Evolutionary conservation across 1,139 yeast genomes (phyloP).

Genomic region (Pichia sp.): DNA sequence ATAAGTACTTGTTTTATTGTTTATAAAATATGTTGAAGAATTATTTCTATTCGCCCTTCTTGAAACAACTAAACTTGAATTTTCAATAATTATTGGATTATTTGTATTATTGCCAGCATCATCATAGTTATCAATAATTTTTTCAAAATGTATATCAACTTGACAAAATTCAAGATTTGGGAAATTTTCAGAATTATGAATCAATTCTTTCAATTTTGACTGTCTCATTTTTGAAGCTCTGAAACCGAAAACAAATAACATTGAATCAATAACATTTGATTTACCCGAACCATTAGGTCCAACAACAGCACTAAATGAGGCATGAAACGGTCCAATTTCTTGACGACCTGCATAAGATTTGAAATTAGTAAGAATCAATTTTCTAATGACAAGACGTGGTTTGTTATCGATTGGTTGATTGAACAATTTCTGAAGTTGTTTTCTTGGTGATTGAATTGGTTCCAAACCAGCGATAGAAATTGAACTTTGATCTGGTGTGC

Average conservation of each 20-base stretch:
- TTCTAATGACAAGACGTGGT: constrained; percentile 63
- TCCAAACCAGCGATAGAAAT: constrained; percentile 15
- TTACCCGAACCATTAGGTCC: constrained; percentile 99
- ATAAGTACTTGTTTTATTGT: constrained; percentile 63
- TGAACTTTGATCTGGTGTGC: not conserved
- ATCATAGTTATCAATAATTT: constrained; percentile 57
- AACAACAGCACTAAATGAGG: constrained; percentile 95
- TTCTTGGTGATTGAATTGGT: constrained; percentile 13
- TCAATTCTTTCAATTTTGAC: constrained; percentile 80
- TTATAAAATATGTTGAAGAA: constrained; percentile 70
- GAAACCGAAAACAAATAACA: constrained; percentile 94
- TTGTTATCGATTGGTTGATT: constrained; percentile 4
- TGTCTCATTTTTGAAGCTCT: constrained; percentile 97
- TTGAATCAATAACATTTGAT: constrained; percentile 93
- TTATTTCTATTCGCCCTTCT: constrained; percentile 76
- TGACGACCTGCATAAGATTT: constrained; percentile 96
- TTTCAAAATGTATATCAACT: constrained; percentile 88
- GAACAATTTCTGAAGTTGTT: constrained; percentile 5
- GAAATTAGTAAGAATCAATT: constrained; percentile 73
- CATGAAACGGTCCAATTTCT: constrained; percentile 87
- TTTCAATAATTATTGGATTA: constrained; percentile 40
- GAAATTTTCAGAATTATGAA: constrained; percentile 75
- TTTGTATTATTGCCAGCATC: constrained; percentile 29
- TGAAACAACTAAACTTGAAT: constrained; percentile 60
- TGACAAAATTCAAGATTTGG: constrained; percentile 69